Evolutionary conservation across 139 green algal genomes (phyloP).

Genomic region (Chlamydomonas schloesseri): DNA sequence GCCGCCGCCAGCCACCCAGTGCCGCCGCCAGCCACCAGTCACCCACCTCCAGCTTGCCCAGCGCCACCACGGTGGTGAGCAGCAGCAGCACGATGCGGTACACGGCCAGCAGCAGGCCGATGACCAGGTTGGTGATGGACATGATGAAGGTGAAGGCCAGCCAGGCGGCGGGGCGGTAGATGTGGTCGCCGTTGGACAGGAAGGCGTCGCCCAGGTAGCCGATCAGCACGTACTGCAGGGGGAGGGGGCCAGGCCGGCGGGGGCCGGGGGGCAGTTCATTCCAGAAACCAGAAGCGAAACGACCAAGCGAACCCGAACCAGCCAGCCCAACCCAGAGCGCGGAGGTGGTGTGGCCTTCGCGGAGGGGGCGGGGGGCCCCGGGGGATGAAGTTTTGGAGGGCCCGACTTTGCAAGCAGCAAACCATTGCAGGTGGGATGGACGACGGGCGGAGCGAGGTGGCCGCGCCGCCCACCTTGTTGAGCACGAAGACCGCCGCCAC

Average conservation of each 20-base stretch:
- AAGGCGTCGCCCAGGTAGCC: constrained; percentile 42
- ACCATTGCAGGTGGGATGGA: too few relatives aligned
- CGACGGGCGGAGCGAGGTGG: too few relatives aligned
- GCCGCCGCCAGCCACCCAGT: too few relatives aligned
- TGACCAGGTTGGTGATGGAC: constrained; percentile 47
- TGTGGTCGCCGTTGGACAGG: constrained; percentile 47
- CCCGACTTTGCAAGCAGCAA: too few relatives aligned
- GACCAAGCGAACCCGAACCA: too few relatives aligned
- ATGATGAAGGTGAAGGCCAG: constrained; percentile 49
- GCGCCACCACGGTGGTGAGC: constrained; percentile 34
- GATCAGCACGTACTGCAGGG: constrained; percentile 15
- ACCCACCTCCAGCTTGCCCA: constrained; percentile 48
- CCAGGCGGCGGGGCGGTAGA: constrained; percentile 43
- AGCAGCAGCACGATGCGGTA: constrained; percentile 49
- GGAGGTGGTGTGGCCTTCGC: too few relatives aligned
- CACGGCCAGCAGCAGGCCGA: constrained; percentile 49
- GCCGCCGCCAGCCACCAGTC: too few relatives aligned
- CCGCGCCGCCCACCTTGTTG: constrained; percentile 45
- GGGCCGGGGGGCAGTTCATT: too few relatives aligned
- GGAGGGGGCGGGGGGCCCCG: too few relatives aligned
- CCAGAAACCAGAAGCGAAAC: too few relatives aligned
- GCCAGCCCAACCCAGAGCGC: too few relatives aligned
- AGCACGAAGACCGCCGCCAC: constrained; percentile 21
- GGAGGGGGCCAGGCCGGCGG: neutral
- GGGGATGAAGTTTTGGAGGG: too few relatives aligned